Evolutionary conservation across 805 yeast genomes (phyloP).

Genomic region (Lachancea sp.): DNA sequence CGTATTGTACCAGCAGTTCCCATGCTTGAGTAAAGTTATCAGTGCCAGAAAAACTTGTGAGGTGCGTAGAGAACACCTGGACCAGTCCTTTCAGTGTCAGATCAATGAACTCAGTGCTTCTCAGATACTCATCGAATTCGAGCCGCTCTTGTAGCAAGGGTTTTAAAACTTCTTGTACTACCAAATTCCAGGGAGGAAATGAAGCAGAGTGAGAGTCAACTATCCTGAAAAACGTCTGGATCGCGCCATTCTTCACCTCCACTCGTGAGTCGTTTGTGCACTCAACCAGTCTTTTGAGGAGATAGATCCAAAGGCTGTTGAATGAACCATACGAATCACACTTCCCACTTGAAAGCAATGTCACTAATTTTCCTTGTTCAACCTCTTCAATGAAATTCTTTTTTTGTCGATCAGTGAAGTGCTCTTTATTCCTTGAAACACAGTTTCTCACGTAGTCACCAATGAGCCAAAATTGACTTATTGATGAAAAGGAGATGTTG

Average conservation of each 20-base stretch:
- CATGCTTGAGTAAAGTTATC: constrained; percentile 39
- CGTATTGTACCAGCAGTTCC: constrained; percentile 49
- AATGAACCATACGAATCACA: constrained; percentile 21
- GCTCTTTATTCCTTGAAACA: background rate
- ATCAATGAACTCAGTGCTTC: constrained; percentile 56
- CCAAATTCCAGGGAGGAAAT: constrained; percentile 60
- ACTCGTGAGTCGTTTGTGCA: constrained; percentile 60
- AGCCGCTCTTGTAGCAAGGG: constrained; percentile 36
- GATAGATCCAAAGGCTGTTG: constrained; percentile 54
- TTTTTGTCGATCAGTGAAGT: constrained; percentile 5
- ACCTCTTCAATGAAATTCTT: constrained; percentile 5
- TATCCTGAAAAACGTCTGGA: constrained; percentile 81
- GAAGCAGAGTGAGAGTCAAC: constrained; percentile 61
- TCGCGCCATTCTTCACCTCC: constrained; percentile 84
- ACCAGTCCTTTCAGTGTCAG: constrained; percentile 62
- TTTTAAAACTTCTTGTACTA: constrained; percentile 56
- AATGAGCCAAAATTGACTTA: constrained; percentile 86
- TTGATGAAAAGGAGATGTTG: constrained; percentile 85
- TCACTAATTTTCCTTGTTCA: constrained; percentile 19
- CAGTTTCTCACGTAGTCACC: constrained; percentile 60
- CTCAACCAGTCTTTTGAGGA: constrained; percentile 54
- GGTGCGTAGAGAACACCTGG: constrained; percentile 50
- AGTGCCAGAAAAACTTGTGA: constrained; percentile 32
- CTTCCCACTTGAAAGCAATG: constrained; percentile 22
- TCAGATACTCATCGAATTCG: constrained; percentile 29